Percentiles rank a stretch among this genome's conserved stretches.
Conservation (phyloP, 225 moss, liverwort and hornwort species). For the Polytrichum formosum region DNA sequence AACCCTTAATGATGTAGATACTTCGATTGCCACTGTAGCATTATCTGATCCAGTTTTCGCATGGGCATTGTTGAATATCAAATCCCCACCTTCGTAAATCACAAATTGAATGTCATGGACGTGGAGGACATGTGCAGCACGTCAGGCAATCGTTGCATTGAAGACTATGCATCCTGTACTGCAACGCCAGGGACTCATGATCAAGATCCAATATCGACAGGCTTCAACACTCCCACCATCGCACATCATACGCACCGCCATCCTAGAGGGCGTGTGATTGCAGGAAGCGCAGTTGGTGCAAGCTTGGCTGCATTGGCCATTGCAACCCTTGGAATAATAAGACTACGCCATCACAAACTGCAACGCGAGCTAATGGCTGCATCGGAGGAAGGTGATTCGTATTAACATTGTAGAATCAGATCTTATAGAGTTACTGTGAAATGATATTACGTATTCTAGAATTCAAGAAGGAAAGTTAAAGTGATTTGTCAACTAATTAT, state of each 20-base stretch:
- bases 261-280: constrained; percentile 8
- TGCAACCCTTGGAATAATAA: constrained; percentile 11
- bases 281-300: constrained; percentile 33
- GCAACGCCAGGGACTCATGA: constrained; percentile 6
- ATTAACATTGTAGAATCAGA: background rate
- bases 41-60: too few relatives aligned
- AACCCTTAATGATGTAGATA: too few relatives aligned
- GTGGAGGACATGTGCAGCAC: constrained; percentile 32
- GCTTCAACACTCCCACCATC: constrained; percentile 11
- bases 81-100: too few relatives aligned
- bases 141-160: constrained; percentile 52
- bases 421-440: too few relatives aligned
- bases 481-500: too few relatives aligned
- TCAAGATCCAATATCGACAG: background rate
- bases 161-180: constrained; percentile 29
- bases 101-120: too few relatives aligned
- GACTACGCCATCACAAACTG: constrained; percentile 32
- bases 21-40: too few relatives aligned
- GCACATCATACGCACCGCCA: constrained; percentile 16
- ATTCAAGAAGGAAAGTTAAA: too few relatives aligned
- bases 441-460: too few relatives aligned
- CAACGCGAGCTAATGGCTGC: constrained; percentile 46
- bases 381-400: constrained; percentile 36
- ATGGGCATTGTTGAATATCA: too few relatives aligned
- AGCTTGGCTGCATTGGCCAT: constrained; percentile 24